Percentiles rank a stretch among this genome's conserved stretches.
These are phyloP conservation scores for Beauveria bassiana DNA, from an alignment of 2,329 filamentous ascomycete species.

Conservation along the genomic window DNA sequence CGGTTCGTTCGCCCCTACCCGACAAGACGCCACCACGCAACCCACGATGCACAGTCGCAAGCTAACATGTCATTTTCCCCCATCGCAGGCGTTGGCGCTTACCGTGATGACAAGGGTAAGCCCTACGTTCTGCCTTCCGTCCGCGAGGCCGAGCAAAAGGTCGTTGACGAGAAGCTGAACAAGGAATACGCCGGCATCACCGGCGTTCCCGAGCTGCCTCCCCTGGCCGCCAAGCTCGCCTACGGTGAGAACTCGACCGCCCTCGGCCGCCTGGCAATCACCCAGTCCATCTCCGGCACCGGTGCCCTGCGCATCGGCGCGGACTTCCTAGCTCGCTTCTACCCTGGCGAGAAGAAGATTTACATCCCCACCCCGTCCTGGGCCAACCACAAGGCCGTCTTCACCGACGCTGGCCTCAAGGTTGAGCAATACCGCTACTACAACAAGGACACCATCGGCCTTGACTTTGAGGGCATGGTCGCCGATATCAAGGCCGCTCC, in stretches of 20 bases:
- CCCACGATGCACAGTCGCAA: background rate
- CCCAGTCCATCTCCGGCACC: slow-evolving; percentile 96
- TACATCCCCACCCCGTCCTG: slow-evolving; percentile 95
- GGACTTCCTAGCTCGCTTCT: slow-evolving; percentile 88
- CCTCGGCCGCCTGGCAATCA: slow-evolving; percentile 77
- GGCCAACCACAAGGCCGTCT: slow-evolving; percentile 97
- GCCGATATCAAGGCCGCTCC: slow-evolving; percentile 85
- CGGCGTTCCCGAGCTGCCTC: slow-evolving; percentile 88
- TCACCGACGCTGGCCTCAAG: slow-evolving; percentile 83
- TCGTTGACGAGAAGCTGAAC: slow-evolving; percentile 71
- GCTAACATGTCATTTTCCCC: background rate
- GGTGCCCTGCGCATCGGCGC: slow-evolving; percentile 91
- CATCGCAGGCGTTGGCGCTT: slow-evolving; percentile 76
- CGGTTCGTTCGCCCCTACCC: slow-evolving; percentile 43
- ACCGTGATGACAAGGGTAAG: slow-evolving; percentile 97
- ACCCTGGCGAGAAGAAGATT: slow-evolving; percentile 85
- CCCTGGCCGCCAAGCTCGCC: slow-evolving; percentile 81
- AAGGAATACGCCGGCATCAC: slow-evolving; percentile 99
- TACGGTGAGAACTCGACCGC: slow-evolving; percentile 76
- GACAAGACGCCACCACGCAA: slow-evolving; percentile 5
- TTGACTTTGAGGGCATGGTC: slow-evolving; percentile 92
- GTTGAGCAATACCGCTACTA: slow-evolving; percentile 98
- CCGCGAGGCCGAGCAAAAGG: slow-evolving; percentile 77
- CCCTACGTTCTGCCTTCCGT: slow-evolving; percentile 96
- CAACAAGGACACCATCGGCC: slow-evolving; percentile 95